These are phyloP conservation scores for Populus hybrid DNA, from an alignment of 441 rosid genomes.

Conservation along the genomic window DNA sequence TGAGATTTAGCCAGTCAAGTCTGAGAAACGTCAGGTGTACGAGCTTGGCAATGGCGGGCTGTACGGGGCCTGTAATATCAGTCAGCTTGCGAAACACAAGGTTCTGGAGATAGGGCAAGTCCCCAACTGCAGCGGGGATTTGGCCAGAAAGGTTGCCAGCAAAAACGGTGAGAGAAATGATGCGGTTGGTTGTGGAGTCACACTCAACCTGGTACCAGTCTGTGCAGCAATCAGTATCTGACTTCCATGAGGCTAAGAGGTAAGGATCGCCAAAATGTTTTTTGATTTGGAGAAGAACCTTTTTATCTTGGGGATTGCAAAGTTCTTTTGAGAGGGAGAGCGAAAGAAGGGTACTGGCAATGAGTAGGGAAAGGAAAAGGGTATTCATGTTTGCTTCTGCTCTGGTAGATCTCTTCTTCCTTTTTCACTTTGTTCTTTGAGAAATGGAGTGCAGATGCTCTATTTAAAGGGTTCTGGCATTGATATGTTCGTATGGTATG, in stretches of 20 bases:
- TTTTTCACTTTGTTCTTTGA: background rate
- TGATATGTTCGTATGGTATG: background rate
- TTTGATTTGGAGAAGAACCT: slow-evolving; percentile 56
- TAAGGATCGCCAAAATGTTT: slow-evolving; percentile 54
- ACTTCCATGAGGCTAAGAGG: slow-evolving; percentile 59
- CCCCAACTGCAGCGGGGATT: slow-evolving; percentile 52
- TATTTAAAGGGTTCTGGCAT: background rate
- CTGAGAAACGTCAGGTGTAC: slow-evolving; percentile 46
- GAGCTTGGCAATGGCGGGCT: slow-evolving; percentile 54
- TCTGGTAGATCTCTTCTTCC: background rate
- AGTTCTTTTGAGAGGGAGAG: slow-evolving; percentile 27
- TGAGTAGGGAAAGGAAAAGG: slow-evolving; percentile 14
- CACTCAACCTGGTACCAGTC: slow-evolving; percentile 61
- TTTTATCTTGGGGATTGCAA: slow-evolving; percentile 50
- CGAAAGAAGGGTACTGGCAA: slow-evolving; percentile 26
- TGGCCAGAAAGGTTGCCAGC: slow-evolving; percentile 48
- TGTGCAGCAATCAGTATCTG: slow-evolving; percentile 54
- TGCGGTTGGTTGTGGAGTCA: slow-evolving; percentile 43
- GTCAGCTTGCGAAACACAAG: slow-evolving; percentile 48
- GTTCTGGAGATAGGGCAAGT: slow-evolving; percentile 53
- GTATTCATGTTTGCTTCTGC: slow-evolving; percentile 6
- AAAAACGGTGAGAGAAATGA: slow-evolving; percentile 47
- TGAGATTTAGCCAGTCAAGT: slow-evolving; percentile 46
- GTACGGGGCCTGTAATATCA: slow-evolving; percentile 63
- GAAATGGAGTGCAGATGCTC: background rate